Base-by-base conservation (phyloP, 257 asterid species). In the Solanum chiquidenum region DNA sequence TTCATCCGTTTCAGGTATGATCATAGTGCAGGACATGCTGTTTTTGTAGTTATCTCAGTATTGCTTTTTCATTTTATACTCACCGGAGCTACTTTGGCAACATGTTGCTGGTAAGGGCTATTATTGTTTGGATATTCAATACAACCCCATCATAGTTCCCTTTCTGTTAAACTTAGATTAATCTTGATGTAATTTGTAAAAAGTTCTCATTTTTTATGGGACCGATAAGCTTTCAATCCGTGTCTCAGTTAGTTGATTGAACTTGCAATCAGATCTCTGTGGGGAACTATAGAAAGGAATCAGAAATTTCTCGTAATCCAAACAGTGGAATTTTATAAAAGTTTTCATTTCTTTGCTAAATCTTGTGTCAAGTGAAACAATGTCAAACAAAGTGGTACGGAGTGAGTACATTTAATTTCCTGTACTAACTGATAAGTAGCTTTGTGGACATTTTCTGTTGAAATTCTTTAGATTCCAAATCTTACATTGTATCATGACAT, bases 21-120 rank as follows among this genome's bases (percentile, higher is more conserved):
- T 90, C 98, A 94, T 86, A 95, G 98, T 84, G 93, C 89, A n/a
- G 99, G 99, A 46, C 99, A 97, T 88, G 93, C 99, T 89, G 92
- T 94, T 91, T 96, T 92, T 88, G 98, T 97, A 86, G 95, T 97
- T 85, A 90, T 94, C 90, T 95, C 98, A 72, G 98, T 94, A 44
- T 90, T 96, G 90, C 91, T 97, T 93, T 92, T 94, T 89, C 98
- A 97, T 90, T 96, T 97, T 91, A 90, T 96, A 79, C 74, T 94
- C 86, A 88, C 95, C 11, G 99, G 99, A 84, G 98, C 98, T 87
- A 86, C 94, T 90, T 92, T 97, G 95, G 99, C 99, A 37, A 93
- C 99, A 62, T 92, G 91, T 90, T 97, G 95, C 85, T 97, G 99
- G 99, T 97, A 92, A 94, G 96, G 60, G 42, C 27, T n/a, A 35